Percentiles rank a stretch among this genome's conserved stretches.
Evolutionary conservation across 306 rosid genomes (phyloP).

Genomic region (Trifolium fragiferum): DNA sequence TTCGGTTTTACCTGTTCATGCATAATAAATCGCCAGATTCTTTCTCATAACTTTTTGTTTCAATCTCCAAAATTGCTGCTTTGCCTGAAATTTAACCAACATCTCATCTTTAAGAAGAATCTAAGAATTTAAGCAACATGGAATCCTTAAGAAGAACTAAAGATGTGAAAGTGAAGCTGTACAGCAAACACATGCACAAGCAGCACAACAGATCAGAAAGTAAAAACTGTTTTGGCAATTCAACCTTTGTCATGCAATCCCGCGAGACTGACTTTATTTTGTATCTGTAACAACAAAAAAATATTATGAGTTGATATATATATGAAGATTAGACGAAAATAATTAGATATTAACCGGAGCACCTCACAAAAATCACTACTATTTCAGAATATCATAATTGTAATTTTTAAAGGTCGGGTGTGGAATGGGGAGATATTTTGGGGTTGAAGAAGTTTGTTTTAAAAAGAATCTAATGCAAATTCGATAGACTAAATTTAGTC

Average conservation of each 20-base stretch:
- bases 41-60: slow-evolving; percentile 83
- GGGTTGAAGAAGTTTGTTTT: background rate
- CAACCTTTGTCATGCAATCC: slow-evolving; percentile 98
- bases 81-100: slow-evolving; percentile 64
- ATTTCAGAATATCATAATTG: slow-evolving; percentile 21
- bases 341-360: slow-evolving; percentile 9
- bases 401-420: background rate
- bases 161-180: slow-evolving; percentile 35
- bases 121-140: slow-evolving; percentile 37
- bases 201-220: slow-evolving; percentile 25
- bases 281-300: slow-evolving; percentile 61
- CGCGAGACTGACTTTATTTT: slow-evolving; percentile 68
- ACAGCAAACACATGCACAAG: slow-evolving; percentile 35
- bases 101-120: slow-evolving; percentile 34
- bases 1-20: slow-evolving; percentile 77
- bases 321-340: slow-evolving; percentile 35
- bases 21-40: slow-evolving; percentile 80
- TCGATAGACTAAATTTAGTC: background rate
- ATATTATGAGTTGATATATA: slow-evolving; percentile 40
- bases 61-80: slow-evolving; percentile 92
- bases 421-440: slow-evolving; percentile 26
- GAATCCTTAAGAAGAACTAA: slow-evolving; percentile 32
- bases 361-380: slow-evolving; percentile 17
- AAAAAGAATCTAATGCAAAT: slow-evolving; percentile 15
- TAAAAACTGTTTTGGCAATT: slow-evolving; percentile 36